Percentiles rank a stretch among this genome's conserved stretches.
Evolutionary conservation across 139 green algal species (phyloP).

Genomic region (Ettlia oleoabundans): DNA sequence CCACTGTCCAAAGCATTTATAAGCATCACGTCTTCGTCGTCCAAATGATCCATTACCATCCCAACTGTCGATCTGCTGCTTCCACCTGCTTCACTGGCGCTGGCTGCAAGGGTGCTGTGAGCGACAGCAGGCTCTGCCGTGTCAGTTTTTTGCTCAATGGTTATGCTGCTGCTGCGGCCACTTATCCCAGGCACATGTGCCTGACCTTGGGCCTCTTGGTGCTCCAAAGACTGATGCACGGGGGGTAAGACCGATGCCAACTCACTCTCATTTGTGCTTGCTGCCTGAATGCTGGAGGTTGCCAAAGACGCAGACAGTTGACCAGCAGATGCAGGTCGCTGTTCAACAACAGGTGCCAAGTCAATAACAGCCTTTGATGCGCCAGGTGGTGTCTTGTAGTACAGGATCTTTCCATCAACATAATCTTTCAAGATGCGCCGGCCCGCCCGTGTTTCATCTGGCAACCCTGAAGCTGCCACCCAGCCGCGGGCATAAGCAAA

Average conservation of each 20-base stretch:
- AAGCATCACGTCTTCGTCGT: not conserved
- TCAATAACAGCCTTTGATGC: not conserved
- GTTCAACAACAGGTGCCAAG: not conserved
- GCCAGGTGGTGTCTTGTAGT: slow-evolving; percentile 80
- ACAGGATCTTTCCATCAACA: slow-evolving; percentile 86
- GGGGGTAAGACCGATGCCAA: no score
- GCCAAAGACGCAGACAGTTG: not conserved
- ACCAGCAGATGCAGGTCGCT: not conserved
- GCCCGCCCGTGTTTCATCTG: slow-evolving; percentile 86
- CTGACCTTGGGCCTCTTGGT: not conserved
- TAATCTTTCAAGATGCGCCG: slow-evolving; percentile 92
- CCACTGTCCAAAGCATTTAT: slow-evolving; percentile 23
- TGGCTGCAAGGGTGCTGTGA: not conserved
- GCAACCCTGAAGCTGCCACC: slow-evolving; percentile 75
- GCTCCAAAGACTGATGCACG: no score
- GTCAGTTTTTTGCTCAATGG: not conserved
- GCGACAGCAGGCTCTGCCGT: not conserved
- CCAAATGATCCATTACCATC: no score
- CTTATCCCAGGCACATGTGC: not conserved
- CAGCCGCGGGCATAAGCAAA: slow-evolving; percentile 74
- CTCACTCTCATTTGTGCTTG: not conserved
- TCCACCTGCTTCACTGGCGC: not conserved
- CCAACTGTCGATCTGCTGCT: not conserved
- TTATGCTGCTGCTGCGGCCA: not conserved
- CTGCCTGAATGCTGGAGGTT: not conserved